These are phyloP conservation scores for Aspergillus oerlinghausenensis DNA, from an alignment of 2,329 filamentous ascomycete genomes.

Conservation along the genomic window DNA sequence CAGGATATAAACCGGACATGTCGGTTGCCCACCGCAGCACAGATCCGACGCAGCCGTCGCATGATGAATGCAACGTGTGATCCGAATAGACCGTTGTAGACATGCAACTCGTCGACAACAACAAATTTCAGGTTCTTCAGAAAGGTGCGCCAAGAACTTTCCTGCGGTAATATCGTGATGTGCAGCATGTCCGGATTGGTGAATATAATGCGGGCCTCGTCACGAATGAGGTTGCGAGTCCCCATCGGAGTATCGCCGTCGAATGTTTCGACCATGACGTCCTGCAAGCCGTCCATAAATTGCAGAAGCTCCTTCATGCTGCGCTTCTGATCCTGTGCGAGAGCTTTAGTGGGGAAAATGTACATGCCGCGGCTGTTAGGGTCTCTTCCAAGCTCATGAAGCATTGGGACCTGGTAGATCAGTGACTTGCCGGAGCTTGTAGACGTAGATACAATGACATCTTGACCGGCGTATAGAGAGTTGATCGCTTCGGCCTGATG, in stretches of 20 bases:
- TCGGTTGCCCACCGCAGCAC: slow-evolving; percentile 81
- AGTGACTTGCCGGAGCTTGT: slow-evolving; percentile 96
- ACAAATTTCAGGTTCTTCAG: slow-evolving; percentile 87
- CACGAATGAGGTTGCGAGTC: slow-evolving; percentile 72
- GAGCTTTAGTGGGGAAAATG: slow-evolving; percentile 94
- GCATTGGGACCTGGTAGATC: slow-evolving; percentile 93
- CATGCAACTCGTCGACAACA: slow-evolving; percentile 87
- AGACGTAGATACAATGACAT: slow-evolving; percentile 90
- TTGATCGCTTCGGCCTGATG: slow-evolving; percentile 96
- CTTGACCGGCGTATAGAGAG: slow-evolving; percentile 69
- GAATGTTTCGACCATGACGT: slow-evolving; percentile 82
- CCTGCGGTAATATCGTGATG: slow-evolving; percentile 85
- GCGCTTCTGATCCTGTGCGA: slow-evolving; percentile 89
- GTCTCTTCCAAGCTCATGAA: slow-evolving; percentile 80
- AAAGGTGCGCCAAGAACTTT: slow-evolving; percentile 82
- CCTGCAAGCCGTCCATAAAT: slow-evolving; percentile 73
- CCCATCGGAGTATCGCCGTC: slow-evolving; percentile 89
- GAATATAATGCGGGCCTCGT: slow-evolving; percentile 88
- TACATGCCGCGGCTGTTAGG: slow-evolving; percentile 80
- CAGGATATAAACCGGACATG: slow-evolving; percentile 89
- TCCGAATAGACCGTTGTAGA: slow-evolving; percentile 92
- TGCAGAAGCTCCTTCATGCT: slow-evolving; percentile 79
- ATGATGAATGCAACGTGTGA: slow-evolving; percentile 94
- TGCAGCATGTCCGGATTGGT: slow-evolving; percentile 99
- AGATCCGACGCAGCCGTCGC: slow-evolving; percentile 80